phyloP scores from a whole-genome alignment of 805 yeast species.

The Isabelozyma rhagii region DNA sequence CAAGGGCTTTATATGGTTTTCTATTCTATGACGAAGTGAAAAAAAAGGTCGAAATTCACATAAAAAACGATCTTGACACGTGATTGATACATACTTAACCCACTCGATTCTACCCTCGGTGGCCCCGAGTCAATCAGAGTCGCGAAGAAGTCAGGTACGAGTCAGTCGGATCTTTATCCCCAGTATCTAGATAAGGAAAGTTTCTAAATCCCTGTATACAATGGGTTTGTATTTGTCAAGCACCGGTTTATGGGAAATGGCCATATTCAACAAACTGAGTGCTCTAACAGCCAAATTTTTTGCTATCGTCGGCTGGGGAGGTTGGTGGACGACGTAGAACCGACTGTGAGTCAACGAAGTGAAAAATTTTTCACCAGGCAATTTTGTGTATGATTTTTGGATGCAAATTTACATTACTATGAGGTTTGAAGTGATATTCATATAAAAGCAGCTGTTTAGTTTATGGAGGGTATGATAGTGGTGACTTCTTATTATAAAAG shows the following conservation, averaged over 20 bases:
- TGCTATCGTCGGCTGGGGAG: neutral
- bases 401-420: neutral
- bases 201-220: neutral
- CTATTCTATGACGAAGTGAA: constrained; percentile 1
- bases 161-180: neutral
- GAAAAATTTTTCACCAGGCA: neutral
- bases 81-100: neutral
- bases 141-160: neutral
- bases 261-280: neutral
- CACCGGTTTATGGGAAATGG: neutral
- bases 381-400: neutral
- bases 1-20: neutral
- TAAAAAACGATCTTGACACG: no score
- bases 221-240: neutral
- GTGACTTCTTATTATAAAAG: no score
- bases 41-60: neutral
- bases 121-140: neutral
- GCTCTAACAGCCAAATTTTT: neutral
- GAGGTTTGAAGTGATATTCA: neutral
- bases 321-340: neutral
- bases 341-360: neutral
- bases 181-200: neutral
- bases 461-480: no score
- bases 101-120: neutral
- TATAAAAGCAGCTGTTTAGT: neutral